Evolutionary conservation across 345 rosid species (phyloP).

Genomic region (Cardiospermum halicacabum): DNA sequence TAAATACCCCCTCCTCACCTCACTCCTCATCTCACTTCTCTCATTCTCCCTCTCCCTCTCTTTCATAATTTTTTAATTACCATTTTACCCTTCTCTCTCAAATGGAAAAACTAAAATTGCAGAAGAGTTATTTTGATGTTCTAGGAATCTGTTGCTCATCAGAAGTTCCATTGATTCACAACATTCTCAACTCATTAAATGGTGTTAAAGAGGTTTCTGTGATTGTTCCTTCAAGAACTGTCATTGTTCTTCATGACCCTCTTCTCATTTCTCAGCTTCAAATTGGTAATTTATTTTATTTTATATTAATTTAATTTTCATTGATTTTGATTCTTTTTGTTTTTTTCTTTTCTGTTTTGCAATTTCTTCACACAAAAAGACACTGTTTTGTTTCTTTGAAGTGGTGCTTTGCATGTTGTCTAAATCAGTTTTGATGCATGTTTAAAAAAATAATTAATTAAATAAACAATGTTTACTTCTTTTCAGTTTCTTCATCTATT

Average conservation of each 20-base stretch:
- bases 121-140: conserved; percentile 85
- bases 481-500: no score
- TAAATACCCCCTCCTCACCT: no score
- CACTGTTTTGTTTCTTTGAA: no score
- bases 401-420: no score
- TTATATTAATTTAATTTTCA: no score
- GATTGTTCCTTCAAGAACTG: conserved; percentile 73
- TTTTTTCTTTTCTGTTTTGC: neutral
- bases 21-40: no score
- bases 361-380: neutral
- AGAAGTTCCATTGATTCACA: conserved; percentile 74
- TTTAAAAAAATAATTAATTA: no score
- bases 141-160: conserved; percentile 88
- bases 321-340: neutral
- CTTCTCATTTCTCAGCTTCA: conserved; percentile 59
- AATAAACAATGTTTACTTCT: no score
- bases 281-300: conserved; percentile 46
- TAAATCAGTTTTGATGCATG: no score
- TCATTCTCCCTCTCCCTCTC: neutral
- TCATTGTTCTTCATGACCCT: conserved; percentile 79
- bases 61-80: neutral
- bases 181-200: conserved; percentile 46
- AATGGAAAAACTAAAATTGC: no score
- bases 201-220: conserved; percentile 69
- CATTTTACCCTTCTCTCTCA: no score